Evolutionary conservation across 2,329 filamentous ascomycete genomes (phyloP).

Genomic region (Fusarium avenaceum): DNA sequence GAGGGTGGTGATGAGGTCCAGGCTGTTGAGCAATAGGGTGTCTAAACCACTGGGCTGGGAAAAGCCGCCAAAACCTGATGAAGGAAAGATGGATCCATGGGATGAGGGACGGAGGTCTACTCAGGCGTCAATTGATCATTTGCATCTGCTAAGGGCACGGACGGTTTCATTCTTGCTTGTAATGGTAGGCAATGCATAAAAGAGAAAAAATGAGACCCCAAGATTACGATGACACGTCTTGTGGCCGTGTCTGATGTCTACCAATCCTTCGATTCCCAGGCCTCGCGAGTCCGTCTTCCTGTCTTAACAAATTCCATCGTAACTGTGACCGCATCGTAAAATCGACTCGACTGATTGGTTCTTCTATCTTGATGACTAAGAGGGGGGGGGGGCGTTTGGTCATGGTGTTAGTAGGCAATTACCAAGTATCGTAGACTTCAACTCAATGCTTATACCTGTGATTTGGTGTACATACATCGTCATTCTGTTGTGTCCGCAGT

Average conservation of each 20-base stretch:
- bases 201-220: slow-evolving; percentile 55
- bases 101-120: slow-evolving; percentile 55
- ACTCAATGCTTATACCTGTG: background rate
- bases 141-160: slow-evolving; percentile 58
- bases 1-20: slow-evolving; percentile 69
- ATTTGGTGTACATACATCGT: background rate
- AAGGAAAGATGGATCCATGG: slow-evolving; percentile 47
- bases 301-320: background rate
- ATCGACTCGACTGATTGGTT: background rate
- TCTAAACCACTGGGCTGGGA: slow-evolving; percentile 42
- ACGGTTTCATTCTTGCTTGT: slow-evolving; percentile 57
- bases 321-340: background rate
- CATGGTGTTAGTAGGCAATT: too few relatives aligned
- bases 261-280: slow-evolving; percentile 23
- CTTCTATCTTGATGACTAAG: background rate
- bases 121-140: slow-evolving; percentile 60
- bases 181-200: slow-evolving; percentile 56
- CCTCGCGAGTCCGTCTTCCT: slow-evolving; percentile 5
- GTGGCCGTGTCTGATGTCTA: slow-evolving; percentile 46
- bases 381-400: too few relatives aligned
- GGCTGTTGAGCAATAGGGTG: slow-evolving; percentile 59
- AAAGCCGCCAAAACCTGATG: slow-evolving; percentile 43
- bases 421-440: background rate
- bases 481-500: slow-evolving; percentile 13
- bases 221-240: slow-evolving; percentile 50